Base-by-base conservation (phyloP, 1,284 basidiomycete genomes). In the Ustilago trichophora region DNA sequence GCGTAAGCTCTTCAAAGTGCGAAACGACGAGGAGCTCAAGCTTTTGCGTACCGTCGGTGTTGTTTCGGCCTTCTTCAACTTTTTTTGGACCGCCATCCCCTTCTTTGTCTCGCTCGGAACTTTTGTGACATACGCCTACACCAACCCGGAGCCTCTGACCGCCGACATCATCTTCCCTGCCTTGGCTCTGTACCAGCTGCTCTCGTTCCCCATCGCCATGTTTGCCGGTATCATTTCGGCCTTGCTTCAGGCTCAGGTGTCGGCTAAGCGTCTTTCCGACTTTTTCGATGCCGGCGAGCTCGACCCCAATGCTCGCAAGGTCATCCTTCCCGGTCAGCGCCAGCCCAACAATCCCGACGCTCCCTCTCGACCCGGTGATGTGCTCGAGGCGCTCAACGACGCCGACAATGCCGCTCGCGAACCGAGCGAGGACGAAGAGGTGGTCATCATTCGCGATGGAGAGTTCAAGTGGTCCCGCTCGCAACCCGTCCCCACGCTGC, bases 101-200 rank as follows among this genome's bases (percentile, higher is more conserved):
- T 87, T 88, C 5, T 83, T 97, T 22, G 91, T 91, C 0, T 88
- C 91, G 13, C 91, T 97, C 18, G 76, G 95, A 25, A 87, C 92
- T 0, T 95, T 96, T 76, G 85, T 94, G 53, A 89, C 89, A 0
- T 95, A 94, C 81, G 87, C 88, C 1, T 83, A 87, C 18, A 86
- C 88, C 1, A 88, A 89, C 1, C 89, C 92, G 75, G 63, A 83
- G 40, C 57, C 36, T 0, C 84, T 93, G 43, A 83, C 89, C 74
- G 84, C 86, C 37, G 86, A 88, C 1, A 80, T 88, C 59, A 70
- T 80, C 51, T 81, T 80, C 65, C 73, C 77, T 10, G 72, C 80
- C 3, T 59, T 81, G 26, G 77, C 78, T 1, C 57, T 81, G 19
- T 81, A 80, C 73, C 71, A 79, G 52, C 83, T 93, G 25, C 83